Base-by-base conservation (phyloP, 495 filamentous ascomycete genomes). In the Paragyromitra xinjiangensis region DNA sequence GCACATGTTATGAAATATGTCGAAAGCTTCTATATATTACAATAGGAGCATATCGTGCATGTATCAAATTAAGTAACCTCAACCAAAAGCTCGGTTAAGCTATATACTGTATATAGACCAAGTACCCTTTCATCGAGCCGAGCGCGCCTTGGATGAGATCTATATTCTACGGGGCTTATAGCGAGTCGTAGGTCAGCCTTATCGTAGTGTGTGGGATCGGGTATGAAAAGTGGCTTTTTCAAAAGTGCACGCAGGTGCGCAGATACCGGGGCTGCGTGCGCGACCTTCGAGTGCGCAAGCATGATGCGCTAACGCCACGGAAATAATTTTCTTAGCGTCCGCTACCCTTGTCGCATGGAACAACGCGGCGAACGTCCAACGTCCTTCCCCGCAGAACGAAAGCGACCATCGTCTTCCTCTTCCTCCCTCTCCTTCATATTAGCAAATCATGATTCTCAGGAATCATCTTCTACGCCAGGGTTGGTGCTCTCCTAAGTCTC, bases 371-470 rank as follows among this genome's bases (percentile, higher is more conserved):
- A 62, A 71, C 63, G 29, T 76, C 51, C 64, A 67, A 64, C 73
- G 22, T 65, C 64, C 29, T 64, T 26, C 62, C 59, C 19, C 58
- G 14, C 59, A 39, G 37, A 42, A 22, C 50, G 26, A 61, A n/a
- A 61, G 26, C 56, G 56, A 61, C n/a, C 56, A 12, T 16, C 12
- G 12, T n/a, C 56, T 61, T n/a, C 29, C 29, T 39, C 29, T 40
- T 16, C 4, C 8, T 22, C 44, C 26, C 55, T 34, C 40, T 59
- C 48, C 55, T 29, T 53, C 69, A 14, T 59, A 34, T 45, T 11
- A 58, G 44, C 66, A 45, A 69, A 42, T 53, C 37, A 81, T 81
- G 79, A 81, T 81, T 63, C 58, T 81, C 53, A 73, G 78, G 64
- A 77, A 56, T 71, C 45, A 45, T 12, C 48, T 81, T 26, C 24